Conservation (phyloP, 306 rosid species). For the Rosa lucieae region DNA sequence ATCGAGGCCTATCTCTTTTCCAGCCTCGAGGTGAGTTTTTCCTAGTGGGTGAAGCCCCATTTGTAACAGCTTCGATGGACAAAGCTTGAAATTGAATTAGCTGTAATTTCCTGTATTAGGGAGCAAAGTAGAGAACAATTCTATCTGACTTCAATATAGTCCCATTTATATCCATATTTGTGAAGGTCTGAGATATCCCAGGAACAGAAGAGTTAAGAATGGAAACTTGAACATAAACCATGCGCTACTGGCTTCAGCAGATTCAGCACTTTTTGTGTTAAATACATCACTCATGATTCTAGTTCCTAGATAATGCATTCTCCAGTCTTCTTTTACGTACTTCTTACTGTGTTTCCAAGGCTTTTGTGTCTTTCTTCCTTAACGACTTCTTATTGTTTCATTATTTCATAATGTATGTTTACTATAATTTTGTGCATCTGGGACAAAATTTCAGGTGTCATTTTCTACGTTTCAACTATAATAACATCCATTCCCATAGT, state of each 20-base stretch:
- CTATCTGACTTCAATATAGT: no score
- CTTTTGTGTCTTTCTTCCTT: background rate
- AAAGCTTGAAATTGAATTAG: background rate
- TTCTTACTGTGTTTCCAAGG: background rate
- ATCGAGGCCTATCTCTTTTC: background rate
- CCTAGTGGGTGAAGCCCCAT: background rate
- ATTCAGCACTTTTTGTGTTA: background rate
- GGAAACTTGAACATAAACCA: background rate
- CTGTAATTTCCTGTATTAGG: background rate
- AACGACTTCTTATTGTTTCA: background rate
- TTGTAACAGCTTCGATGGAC: background rate
- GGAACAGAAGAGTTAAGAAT: background rate
- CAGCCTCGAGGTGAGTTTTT: background rate
- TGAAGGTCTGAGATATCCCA: no score
- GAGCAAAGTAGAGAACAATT: background rate
- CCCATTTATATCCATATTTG: no score
- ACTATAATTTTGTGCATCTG: background rate
- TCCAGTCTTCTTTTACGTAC: background rate
- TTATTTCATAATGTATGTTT: background rate
- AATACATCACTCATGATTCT: background rate
- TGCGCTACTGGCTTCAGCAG: background rate
- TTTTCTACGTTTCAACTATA: no score
- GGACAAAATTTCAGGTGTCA: background rate
- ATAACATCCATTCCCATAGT: no score
- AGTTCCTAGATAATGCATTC: background rate